Conservation (phyloP, 331 rosid genomes). For the Arachis monticola region DNA sequence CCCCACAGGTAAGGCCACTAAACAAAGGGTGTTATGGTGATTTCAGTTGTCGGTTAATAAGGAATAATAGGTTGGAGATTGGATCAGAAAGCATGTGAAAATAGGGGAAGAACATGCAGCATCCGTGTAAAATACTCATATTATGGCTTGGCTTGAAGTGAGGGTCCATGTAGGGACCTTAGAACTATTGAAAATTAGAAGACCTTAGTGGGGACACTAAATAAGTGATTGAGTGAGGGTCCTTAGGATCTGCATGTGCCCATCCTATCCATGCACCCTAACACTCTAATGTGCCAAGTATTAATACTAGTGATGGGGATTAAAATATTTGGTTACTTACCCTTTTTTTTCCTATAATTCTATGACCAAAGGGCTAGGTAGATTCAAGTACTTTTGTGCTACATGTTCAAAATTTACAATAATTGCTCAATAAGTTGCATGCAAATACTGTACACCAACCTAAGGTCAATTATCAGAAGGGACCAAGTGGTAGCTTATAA, state of each 20-base stretch:
- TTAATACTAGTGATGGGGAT: neutral
- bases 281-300: conserved; percentile 1
- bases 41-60: conserved; percentile 19
- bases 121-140: conserved; percentile 58
- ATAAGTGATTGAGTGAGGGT: conserved; percentile 37
- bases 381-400: conserved; percentile 29
- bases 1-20: conserved; percentile 24
- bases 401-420: neutral
- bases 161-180: conserved; percentile 44
- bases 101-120: conserved; percentile 54
- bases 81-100: conserved; percentile 74
- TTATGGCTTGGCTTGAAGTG: conserved; percentile 11
- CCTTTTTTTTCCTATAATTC: conserved; percentile 2
- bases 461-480: neutral
- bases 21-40: conserved; percentile 52
- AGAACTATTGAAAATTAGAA: conserved; percentile 40
- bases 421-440: conserved; percentile 24
- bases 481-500: conserved; percentile 34
- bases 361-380: conserved; percentile 1
- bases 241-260: conserved; percentile 52
- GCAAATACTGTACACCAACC: conserved; percentile 15
- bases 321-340: neutral
- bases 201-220: conserved; percentile 37
- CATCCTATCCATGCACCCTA: conserved; percentile 32
- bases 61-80: conserved; percentile 25